Evolutionary conservation across 2,329 filamentous ascomycete genomes (phyloP), one percentile per base, ranked within the genome.

Genomic region (Fusarium circinatum): DNA sequence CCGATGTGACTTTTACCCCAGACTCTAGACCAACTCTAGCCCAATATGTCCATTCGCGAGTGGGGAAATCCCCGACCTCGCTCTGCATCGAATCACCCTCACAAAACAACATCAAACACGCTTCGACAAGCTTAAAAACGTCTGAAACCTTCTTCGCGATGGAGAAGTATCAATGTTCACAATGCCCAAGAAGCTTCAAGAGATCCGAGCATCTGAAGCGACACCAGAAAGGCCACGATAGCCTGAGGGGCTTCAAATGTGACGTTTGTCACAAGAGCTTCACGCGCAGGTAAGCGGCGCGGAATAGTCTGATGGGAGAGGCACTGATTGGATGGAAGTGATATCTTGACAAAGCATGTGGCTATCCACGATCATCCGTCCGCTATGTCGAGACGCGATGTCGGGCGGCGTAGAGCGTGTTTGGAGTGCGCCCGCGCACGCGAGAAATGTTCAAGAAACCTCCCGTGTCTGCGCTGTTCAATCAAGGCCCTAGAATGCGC

Each of bases 121-220:
- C 10, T n/a, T 28, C 51, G 1, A 28, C 24, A 28, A 54, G 20
- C 24, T 10, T 13, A 28, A 28, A 26, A 38, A 3, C 48, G 17
- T 4, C n/a, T 2, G 17, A 26, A 28, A 18, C 4, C 7, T 18
- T 39, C 13, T 28, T 5, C 11, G 2, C 17, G 1, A 69, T 69
- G 65, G 66, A 69, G 20, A 71, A 71, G n/a, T 68, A 56, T 6
- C 68, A 71, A 44, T 76, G 74, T 3, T 49, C 51, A 17, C 70
- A 61, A 18, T 76, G 74, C 22, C 12, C 62, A 0, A 44, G 67
- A 28, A 76, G 51, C 36, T 77, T 77, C 45, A 77, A 73, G 62
- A 55, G 75, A 24, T 32, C 60, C 1, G 75, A 77, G 54, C 75
- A 77, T 28, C 62, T 77, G 1, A 75, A 64, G 13, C 56, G 75